phyloP scores from a whole-genome alignment of 331 rosid species.

The Rhamnella rubrinervis region DNA sequence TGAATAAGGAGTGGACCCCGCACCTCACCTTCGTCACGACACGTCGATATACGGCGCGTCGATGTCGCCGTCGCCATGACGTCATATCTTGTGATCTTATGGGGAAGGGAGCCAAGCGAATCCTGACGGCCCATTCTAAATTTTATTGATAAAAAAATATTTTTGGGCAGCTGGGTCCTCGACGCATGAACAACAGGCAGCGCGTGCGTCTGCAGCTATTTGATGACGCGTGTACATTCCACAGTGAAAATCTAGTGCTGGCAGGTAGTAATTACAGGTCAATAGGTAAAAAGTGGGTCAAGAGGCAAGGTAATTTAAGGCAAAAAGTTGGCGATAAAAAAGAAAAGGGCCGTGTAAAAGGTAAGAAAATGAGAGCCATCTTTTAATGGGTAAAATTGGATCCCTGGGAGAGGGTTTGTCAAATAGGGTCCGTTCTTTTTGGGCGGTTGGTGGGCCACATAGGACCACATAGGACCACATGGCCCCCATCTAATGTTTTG shows the following conservation, averaged over 20 bases:
- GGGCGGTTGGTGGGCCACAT: constrained; percentile 31
- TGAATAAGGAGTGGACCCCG: constrained; percentile 20
- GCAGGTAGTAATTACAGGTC: background rate
- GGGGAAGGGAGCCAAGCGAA: background rate
- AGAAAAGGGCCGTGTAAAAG: background rate
- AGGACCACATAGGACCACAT: constrained; percentile 13
- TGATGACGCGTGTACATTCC: no score
- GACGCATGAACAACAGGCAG: background rate
- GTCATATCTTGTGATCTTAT: constrained; percentile 24
- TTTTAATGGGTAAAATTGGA: background rate
- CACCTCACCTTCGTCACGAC: constrained; percentile 3
- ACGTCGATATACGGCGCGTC: constrained; percentile 29
- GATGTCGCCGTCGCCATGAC: constrained; percentile 21
- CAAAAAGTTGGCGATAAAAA: background rate
- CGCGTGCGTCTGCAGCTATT: background rate
- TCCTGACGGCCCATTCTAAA: constrained; percentile 20
- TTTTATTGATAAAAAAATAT: no score
- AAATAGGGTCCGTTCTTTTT: constrained; percentile 34
- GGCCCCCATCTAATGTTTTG: constrained; percentile 17
- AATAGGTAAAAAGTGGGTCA: constrained; percentile 9
- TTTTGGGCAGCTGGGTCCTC: no score
- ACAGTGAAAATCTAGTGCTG: no score
- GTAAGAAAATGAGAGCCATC: background rate
- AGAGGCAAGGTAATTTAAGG: background rate
- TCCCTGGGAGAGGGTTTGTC: background rate